Evolutionary conservation across 495 filamentous ascomycete genomes (phyloP).

Genomic region (Penicillium daleae): DNA sequence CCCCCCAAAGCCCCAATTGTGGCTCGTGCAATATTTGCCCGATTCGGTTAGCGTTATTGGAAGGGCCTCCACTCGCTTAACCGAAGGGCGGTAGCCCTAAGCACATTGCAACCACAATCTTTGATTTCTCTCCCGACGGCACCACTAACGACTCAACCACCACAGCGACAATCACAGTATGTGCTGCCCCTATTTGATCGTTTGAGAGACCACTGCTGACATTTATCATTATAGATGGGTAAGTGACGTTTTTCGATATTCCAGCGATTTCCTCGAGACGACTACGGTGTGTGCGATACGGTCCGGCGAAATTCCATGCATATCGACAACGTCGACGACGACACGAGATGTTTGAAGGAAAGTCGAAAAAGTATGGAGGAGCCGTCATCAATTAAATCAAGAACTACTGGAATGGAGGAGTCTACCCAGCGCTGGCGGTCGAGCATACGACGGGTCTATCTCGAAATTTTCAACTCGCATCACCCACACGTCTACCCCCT

Average conservation of each 20-base stretch:
- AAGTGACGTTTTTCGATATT: constrained; percentile 42
- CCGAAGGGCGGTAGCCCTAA: constrained; percentile 54
- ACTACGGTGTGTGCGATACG: constrained; percentile 36
- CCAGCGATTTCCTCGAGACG: constrained; percentile 34
- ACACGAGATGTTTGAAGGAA: neutral
- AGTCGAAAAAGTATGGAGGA: constrained; percentile 5
- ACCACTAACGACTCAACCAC: constrained; percentile 53
- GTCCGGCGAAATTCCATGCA: constrained; percentile 24
- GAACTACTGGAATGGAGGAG: constrained; percentile 6
- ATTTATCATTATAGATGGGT: constrained; percentile 56
- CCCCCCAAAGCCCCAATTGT: constrained; percentile 9
- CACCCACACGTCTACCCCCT: constrained; percentile 7
- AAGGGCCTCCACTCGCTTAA: constrained; percentile 48
- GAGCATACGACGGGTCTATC: constrained; percentile 12
- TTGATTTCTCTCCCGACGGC: constrained; percentile 46
- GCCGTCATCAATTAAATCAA: neutral
- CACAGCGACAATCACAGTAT: constrained; percentile 61
- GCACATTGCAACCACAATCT: constrained; percentile 53
- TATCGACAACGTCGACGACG: constrained; percentile 19
- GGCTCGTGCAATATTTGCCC: neutral
- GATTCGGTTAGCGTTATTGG: neutral
- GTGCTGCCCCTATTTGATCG: constrained; percentile 29
- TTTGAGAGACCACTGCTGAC: constrained; percentile 36
- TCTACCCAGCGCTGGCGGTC: constrained; percentile 10
- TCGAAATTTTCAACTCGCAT: constrained; percentile 28